A percentile compares a stretch with the other conserved stretches of the same genome.
phyloP scores from a whole-genome alignment of 2,329 filamentous ascomycete species.

The Aspergillus ruber region DNA sequence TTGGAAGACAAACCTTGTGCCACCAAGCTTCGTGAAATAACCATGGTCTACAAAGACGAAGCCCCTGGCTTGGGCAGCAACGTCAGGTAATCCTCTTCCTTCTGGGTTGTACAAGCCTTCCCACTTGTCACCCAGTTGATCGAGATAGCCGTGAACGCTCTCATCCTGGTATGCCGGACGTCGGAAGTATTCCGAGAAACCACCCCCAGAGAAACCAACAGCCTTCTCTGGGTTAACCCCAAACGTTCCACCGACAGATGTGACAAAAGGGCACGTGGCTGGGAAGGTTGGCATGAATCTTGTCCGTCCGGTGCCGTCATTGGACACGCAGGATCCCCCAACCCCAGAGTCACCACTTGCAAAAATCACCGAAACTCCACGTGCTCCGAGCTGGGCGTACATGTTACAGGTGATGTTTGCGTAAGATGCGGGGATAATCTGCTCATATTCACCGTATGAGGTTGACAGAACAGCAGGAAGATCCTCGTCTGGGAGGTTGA shows the following conservation, averaged over 20 bases:
- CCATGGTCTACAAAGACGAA: slow-evolving; percentile 38
- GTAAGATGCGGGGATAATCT: slow-evolving; percentile 54
- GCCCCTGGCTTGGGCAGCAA: slow-evolving; percentile 50
- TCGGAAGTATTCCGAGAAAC: slow-evolving; percentile 47
- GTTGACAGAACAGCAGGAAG: slow-evolving; percentile 60
- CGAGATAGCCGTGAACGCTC: slow-evolving; percentile 41
- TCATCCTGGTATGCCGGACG: slow-evolving; percentile 42
- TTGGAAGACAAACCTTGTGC: slow-evolving; percentile 35
- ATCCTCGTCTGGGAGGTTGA: slow-evolving; percentile 46
- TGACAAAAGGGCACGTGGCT: slow-evolving; percentile 57
- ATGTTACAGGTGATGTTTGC: slow-evolving; percentile 55
- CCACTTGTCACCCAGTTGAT: slow-evolving; percentile 35
- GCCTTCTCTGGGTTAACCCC: slow-evolving; percentile 48
- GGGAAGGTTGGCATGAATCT: slow-evolving; percentile 52
- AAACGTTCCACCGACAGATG: slow-evolving; percentile 55
- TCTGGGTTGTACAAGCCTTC: slow-evolving; percentile 43
- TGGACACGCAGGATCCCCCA: slow-evolving; percentile 49
- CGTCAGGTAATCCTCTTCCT: slow-evolving; percentile 57
- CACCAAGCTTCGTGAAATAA: slow-evolving; percentile 33
- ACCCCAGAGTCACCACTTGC: slow-evolving; percentile 59
- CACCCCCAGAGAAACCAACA: slow-evolving; percentile 46
- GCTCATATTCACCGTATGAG: slow-evolving; percentile 67
- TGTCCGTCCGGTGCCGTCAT: slow-evolving; percentile 49
- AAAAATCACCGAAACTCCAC: slow-evolving; percentile 62
- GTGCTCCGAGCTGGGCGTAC: slow-evolving; percentile 58